Conservation (phyloP, 441 rosid species). For the Corymbia calophylla region DNA sequence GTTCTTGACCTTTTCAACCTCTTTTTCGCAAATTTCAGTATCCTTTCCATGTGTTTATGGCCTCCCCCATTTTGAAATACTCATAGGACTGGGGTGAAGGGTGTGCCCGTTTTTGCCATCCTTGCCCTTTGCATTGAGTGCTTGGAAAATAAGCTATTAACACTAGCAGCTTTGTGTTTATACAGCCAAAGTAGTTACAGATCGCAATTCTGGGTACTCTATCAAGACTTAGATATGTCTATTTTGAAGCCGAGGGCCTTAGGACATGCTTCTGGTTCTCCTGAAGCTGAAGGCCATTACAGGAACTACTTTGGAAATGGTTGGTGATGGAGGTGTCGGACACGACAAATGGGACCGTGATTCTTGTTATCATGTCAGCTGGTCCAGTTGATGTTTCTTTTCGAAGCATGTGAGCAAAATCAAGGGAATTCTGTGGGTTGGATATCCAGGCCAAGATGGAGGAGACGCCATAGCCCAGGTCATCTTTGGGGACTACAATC, state of each 20-base stretch:
- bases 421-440: conserved; percentile 38
- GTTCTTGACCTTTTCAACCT: background rate
- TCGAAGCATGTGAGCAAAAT: conserved; percentile 14
- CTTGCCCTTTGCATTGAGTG: background rate
- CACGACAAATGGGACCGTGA: conserved; percentile 23
- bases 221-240: background rate
- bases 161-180: background rate
- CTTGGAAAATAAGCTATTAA: background rate
- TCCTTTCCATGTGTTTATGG: background rate
- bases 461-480: conserved; percentile 50
- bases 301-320: conserved; percentile 42
- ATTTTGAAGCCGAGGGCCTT: conserved; percentile 64
- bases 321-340: conserved; percentile 22
- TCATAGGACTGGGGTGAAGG: background rate
- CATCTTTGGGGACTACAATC: conserved; percentile 39
- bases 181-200: conserved; percentile 6
- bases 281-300: conserved; percentile 51
- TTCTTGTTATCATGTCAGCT: conserved; percentile 37
- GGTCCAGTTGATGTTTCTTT: conserved; percentile 39
- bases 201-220: conserved; percentile 2
- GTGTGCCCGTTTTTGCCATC: background rate
- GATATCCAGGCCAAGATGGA: conserved; percentile 47
- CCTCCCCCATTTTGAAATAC: background rate
- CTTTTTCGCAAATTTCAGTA: background rate
- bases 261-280: conserved; percentile 36